phyloP scores from a whole-genome alignment of 148 eudicot genomes.

The Vaccinium vitisidaea region DNA sequence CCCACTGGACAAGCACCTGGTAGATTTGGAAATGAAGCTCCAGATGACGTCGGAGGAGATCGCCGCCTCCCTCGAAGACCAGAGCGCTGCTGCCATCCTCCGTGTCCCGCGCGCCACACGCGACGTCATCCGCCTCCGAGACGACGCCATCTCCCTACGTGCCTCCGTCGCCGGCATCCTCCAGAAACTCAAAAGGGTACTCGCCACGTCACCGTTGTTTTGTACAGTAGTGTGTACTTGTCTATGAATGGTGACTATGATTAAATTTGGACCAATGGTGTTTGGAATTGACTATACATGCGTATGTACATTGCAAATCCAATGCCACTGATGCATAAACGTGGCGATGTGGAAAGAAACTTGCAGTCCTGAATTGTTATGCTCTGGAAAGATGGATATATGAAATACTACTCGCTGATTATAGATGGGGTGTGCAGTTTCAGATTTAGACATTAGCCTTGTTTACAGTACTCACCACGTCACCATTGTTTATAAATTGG shows the following conservation, averaged over 20 bases:
- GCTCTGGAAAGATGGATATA: not conserved
- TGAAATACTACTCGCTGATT: not conserved
- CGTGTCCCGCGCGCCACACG: constrained; percentile 98
- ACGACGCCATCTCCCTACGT: constrained; percentile 79
- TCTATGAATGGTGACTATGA: not conserved
- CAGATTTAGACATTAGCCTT: not conserved
- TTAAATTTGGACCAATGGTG: not conserved
- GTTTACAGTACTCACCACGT: not conserved
- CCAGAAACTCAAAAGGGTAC: constrained; percentile 63
- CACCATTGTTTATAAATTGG: not conserved
- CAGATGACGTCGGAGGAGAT: constrained; percentile 93
- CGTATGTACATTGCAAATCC: not conserved
- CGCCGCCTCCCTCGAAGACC: constrained; percentile 83
- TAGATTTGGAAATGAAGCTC: constrained; percentile 91
- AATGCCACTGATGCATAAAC: not conserved
- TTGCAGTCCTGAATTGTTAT: not conserved
- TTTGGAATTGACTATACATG: not conserved
- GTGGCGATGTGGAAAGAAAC: not conserved
- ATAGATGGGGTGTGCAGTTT: not conserved
- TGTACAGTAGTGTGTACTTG: not conserved
- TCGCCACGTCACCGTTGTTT: not conserved
- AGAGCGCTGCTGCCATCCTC: constrained; percentile 79
- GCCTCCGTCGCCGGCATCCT: constrained; percentile 68
- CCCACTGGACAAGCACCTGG: constrained; percentile 66
- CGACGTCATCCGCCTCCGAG: constrained; percentile 83